These are phyloP conservation scores for Trichoderma breve DNA, from an alignment of 2,329 filamentous ascomycete genomes.

Conservation along the genomic window DNA sequence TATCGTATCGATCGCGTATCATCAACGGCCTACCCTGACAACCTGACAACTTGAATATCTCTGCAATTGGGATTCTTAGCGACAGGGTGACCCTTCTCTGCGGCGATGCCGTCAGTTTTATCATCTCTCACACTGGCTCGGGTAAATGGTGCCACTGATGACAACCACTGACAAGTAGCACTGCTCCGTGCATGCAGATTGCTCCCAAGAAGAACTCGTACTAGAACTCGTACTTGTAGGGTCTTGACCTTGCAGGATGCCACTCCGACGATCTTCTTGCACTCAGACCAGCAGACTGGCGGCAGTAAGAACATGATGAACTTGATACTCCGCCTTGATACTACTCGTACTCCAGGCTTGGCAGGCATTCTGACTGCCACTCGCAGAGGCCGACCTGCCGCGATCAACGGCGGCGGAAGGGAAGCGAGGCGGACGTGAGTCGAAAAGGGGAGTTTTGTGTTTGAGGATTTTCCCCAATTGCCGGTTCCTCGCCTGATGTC, in stretches of 20 bases:
- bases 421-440: slow-evolving; percentile 13
- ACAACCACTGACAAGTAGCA: neutral
- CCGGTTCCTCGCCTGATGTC: slow-evolving; percentile 7
- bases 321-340: neutral
- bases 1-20: neutral
- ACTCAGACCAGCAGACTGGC: neutral
- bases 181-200: neutral
- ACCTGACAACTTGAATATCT: neutral
- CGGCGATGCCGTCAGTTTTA: neutral
- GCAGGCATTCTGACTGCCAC: neutral
- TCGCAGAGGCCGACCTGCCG: neutral
- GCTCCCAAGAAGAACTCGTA: neutral
- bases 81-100: neutral
- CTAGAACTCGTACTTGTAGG: neutral
- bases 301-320: neutral
- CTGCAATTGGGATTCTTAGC: neutral
- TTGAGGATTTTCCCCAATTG: neutral
- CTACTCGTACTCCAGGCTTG: neutral
- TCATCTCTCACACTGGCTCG: slow-evolving; percentile 5
- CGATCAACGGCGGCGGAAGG: slow-evolving; percentile 11
- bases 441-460: slow-evolving; percentile 17
- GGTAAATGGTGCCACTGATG: slow-evolving; percentile 9
- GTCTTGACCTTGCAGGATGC: neutral
- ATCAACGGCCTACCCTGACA: neutral
- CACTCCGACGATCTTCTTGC: neutral